Evolutionary conservation across 2,329 filamentous ascomycete species (phyloP), one percentile per base, ranked within the genome.

Genomic region (Clarireedia monteithiana): DNA sequence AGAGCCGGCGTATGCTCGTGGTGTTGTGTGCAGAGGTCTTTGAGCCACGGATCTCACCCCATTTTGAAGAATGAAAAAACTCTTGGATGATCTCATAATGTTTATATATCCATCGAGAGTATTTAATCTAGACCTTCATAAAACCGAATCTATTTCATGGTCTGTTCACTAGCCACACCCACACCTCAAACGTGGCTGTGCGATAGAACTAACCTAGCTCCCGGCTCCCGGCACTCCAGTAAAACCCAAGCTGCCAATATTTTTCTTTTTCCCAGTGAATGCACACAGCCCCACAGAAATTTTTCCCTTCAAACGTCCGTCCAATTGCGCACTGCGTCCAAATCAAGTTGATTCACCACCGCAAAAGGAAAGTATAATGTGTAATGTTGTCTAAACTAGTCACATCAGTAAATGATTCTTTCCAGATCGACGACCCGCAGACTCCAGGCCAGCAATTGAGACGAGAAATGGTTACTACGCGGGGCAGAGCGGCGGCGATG

Each of bases 311-410:
- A 4, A 34, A 34, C 39, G 5, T 42, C n/a, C 39, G 39, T 42
- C 20, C 39, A n/a, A 42, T n/a, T 42, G 39, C 39, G 20, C 39
- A 42, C 6, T 6, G 20, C 20, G 15, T 42, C 20, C 7, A 42
- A 20, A 6, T 6, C 4, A 42, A 42, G 39, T 42, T 9, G 24
- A 46, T 46, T 26, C 36, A 39, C 39, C 24, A 20, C 26, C 23
- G 30, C 30, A 47, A 51, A 40, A 30, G 46, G 26, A n/a, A 38
- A 42, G 20, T 58, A 34, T 48, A 27, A n/a, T 50, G 26, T 39
- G 50, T 50, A 27, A 67, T 67, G 66, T 63, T 68, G 45, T 64
- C 64, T 7, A 60, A 59, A 60, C 47, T 68, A 6, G 58, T 62
- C 42, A 60, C 57, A 9, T 63, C 63, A 24, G 64, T 62, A n/a